These are phyloP conservation scores for Potentilla sterilis DNA, from an alignment of 306 rosid genomes.

Conservation along the genomic window DNA sequence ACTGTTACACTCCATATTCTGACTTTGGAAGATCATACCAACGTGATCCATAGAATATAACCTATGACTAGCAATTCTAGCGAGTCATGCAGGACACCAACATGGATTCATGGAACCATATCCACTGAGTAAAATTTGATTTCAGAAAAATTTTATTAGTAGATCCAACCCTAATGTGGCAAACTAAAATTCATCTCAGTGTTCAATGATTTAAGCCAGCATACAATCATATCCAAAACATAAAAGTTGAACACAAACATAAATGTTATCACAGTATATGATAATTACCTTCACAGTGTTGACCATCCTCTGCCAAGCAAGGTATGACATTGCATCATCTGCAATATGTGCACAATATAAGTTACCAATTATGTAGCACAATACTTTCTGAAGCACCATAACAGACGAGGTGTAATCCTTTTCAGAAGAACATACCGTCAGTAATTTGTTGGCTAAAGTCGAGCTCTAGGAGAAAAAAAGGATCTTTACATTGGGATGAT, in stretches of 20 bases:
- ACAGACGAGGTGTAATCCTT: conserved; percentile 4
- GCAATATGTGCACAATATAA: conserved; percentile 31
- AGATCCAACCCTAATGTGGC: not conserved
- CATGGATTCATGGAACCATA: not conserved
- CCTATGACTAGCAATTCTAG: conserved; percentile 8
- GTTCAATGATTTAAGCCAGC: not conserved
- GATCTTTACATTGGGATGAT: conserved; percentile 64
- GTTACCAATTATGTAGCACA: conserved; percentile 6
- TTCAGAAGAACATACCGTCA: conserved; percentile 33
- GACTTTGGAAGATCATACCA: not conserved
- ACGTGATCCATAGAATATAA: not conserved
- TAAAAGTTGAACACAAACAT: not conserved
- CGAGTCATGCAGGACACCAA: conserved; percentile 1
- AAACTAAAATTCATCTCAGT: not conserved
- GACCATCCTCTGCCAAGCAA: conserved; percentile 67
- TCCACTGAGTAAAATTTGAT: not conserved
- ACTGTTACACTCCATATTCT: not conserved
- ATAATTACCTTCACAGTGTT: conserved; percentile 66
- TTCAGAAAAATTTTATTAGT: not conserved
- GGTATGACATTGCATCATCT: conserved; percentile 48
- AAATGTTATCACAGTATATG: not conserved
- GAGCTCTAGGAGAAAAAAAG: conserved; percentile 58
- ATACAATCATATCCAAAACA: conserved; percentile 8
- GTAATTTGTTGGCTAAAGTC: conserved; percentile 39
- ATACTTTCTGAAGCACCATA: not conserved